These are phyloP conservation scores for Melaleuca quinquenervia DNA, from an alignment of 345 rosid species.

Conservation along the genomic window DNA sequence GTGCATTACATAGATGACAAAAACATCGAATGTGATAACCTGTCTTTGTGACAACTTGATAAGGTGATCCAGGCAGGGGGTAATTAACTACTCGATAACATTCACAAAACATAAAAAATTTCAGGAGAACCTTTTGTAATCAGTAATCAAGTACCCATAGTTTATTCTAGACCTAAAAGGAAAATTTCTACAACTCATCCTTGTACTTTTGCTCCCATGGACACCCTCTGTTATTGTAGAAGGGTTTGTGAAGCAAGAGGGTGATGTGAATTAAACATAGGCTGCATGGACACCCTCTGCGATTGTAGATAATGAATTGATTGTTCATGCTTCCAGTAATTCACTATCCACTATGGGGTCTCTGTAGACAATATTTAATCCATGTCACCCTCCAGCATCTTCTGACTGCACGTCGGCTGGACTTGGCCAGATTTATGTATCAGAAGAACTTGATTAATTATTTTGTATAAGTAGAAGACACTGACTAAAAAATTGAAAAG, in stretches of 20 bases:
- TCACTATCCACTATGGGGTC: not conserved
- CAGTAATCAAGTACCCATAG: not conserved
- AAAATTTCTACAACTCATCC: not conserved
- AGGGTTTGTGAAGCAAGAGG: not conserved
- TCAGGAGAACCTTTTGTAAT: not conserved
- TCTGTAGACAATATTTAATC: not conserved
- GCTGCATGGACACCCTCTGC: not conserved
- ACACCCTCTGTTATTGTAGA: no score
- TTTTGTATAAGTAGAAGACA: not conserved
- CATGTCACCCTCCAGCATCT: not conserved
- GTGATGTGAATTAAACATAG: not conserved
- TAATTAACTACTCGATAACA: not conserved
- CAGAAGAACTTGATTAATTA: not conserved
- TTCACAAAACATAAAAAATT: not conserved
- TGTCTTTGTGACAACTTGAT: not conserved
- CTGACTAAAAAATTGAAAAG: not conserved
- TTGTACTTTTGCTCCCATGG: not conserved
- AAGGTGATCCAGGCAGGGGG: not conserved
- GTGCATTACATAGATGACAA: not conserved
- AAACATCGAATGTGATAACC: not conserved
- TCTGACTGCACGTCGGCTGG: not conserved
- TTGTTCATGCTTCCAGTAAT: not conserved
- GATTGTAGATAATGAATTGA: not conserved
- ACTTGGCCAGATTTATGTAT: not conserved
- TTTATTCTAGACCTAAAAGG: not conserved